Base-by-base conservation (phyloP, 768 basidiomycete genomes). In the Udeniomyces megalosporus region DNA sequence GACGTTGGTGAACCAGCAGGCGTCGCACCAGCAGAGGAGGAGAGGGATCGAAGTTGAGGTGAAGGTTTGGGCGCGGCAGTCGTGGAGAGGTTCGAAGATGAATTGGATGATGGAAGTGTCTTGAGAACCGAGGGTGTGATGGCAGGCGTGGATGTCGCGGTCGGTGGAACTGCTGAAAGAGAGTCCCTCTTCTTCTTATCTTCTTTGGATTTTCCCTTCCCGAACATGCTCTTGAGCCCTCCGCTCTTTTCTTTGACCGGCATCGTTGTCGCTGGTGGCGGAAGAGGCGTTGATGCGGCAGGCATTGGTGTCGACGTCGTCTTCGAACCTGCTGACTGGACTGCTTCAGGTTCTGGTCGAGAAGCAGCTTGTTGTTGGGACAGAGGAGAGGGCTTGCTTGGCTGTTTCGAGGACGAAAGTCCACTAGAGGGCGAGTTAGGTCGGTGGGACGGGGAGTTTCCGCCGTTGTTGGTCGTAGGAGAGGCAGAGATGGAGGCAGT, bases 321-420 rank as follows among this genome's bases (percentile, higher is more conserved):
- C 22, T n/a, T n/a, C n/a, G n/a, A 8, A 29, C 42, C 53, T 42
- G 17, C 42, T 1, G 51, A 34, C n/a, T 49, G 28, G n/a, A 24
- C 24, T 17, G 22, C 42, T 46, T 61, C 61, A 29, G 54, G 59
- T 50, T 62, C 54, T 47, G 29, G 47, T n/a, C 12, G 31, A 20
- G 50, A 31, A 49, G 15, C 26, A 42, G 52, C 46, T 45, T 53
- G 61, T n/a, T 35, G 34, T n/a, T 54, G 60, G 15, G 61, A 62
- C n/a, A 62, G 61, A 22, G 61, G 61, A 7, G 51, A 54, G 3
- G 61, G 61, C 47, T 62, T 62, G 17, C 45, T n/a, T 7, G 51
- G 61, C 31, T 4, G 29, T 22, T 55, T 62, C 6, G 45, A 11
- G 8, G 58, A 45, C 2, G 56, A 45, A 26, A 28, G 26, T 34